Conservation (phyloP, 495 filamentous ascomycete genomes). For the Penicillium odoratum region DNA sequence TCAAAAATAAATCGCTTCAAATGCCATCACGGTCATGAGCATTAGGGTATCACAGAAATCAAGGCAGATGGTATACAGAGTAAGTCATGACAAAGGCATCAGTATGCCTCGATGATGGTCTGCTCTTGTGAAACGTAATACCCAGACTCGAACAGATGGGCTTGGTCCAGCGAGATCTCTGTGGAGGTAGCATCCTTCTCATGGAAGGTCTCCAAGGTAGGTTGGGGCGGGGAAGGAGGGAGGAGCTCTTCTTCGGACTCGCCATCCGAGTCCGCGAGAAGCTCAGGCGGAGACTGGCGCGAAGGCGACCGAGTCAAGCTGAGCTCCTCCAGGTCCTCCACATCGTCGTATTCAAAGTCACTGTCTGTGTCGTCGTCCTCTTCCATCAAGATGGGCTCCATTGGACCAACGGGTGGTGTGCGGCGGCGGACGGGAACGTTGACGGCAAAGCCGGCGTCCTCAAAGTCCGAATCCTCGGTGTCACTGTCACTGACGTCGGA, state of each 20-base stretch:
- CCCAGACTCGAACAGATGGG: constrained; percentile 56
- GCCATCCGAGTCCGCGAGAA: constrained; percentile 65
- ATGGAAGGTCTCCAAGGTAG: constrained; percentile 65
- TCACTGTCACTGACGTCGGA: constrained; percentile 61
- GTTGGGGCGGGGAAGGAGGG: constrained; percentile 79
- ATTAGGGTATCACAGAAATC: constrained; percentile 29
- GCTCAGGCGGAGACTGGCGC: constrained; percentile 74
- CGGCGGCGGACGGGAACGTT: constrained; percentile 41
- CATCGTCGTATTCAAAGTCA: constrained; percentile 62
- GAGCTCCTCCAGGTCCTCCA: constrained; percentile 64
- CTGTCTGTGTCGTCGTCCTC: constrained; percentile 54
- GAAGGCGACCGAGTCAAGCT: constrained; percentile 73
- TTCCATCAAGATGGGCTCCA: constrained; percentile 44
- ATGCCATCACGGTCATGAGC: constrained; percentile 15
- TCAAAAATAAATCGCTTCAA: constrained; percentile 13
- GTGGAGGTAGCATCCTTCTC: constrained; percentile 63
- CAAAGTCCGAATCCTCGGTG: constrained; percentile 54
- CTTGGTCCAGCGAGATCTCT: constrained; percentile 45
- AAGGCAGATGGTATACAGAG: constrained; percentile 27
- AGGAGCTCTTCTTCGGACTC: constrained; percentile 75
- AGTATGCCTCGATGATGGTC: constrained; percentile 47
- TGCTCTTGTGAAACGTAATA: constrained; percentile 58
- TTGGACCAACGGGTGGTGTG: constrained; percentile 38
- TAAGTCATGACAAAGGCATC: constrained; percentile 17
- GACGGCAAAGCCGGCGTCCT: constrained; percentile 48